These are phyloP conservation scores for Excoecaria cochinchinensis DNA, from an alignment of 345 rosid genomes.

Conservation along the genomic window DNA sequence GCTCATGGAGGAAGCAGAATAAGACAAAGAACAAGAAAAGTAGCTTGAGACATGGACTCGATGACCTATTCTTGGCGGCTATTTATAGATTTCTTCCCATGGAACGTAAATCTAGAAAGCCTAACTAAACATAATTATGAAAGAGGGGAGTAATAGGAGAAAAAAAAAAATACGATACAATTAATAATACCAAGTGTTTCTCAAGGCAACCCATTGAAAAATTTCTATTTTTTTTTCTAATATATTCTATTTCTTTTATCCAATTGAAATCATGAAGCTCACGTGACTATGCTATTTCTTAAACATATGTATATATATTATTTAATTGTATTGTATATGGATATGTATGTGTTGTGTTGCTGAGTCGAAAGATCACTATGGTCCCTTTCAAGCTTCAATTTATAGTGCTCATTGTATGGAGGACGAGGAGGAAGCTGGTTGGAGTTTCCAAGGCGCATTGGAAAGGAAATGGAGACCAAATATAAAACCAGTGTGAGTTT, in stretches of 20 bases:
- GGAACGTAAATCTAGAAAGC: slow-evolving; percentile 4
- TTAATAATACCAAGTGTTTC: too few relatives aligned
- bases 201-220: too few relatives aligned
- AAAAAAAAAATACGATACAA: not conserved
- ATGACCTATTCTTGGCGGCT: too few relatives aligned
- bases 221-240: too few relatives aligned
- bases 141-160: not conserved
- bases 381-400: slow-evolving; percentile 7
- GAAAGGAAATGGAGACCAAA: slow-evolving; percentile 16
- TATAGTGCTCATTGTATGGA: not conserved
- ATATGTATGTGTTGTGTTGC: slow-evolving; percentile 1
- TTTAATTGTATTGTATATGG: not conserved
- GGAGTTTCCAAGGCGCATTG: slow-evolving; percentile 43
- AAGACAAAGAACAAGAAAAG: too few relatives aligned
- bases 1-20: too few relatives aligned
- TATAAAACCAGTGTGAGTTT: not conserved
- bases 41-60: too few relatives aligned
- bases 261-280: slow-evolving; percentile 41
- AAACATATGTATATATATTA: too few relatives aligned
- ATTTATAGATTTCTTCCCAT: too few relatives aligned
- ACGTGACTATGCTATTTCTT: slow-evolving; percentile 33
- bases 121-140: slow-evolving; percentile 37
- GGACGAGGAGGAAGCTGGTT: slow-evolving; percentile 9
- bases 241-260: too few relatives aligned
- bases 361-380: slow-evolving; percentile 25